Evolutionary conservation across 2,329 filamentous ascomycete species (phyloP).

Genomic region (Trichophyton equinum): DNA sequence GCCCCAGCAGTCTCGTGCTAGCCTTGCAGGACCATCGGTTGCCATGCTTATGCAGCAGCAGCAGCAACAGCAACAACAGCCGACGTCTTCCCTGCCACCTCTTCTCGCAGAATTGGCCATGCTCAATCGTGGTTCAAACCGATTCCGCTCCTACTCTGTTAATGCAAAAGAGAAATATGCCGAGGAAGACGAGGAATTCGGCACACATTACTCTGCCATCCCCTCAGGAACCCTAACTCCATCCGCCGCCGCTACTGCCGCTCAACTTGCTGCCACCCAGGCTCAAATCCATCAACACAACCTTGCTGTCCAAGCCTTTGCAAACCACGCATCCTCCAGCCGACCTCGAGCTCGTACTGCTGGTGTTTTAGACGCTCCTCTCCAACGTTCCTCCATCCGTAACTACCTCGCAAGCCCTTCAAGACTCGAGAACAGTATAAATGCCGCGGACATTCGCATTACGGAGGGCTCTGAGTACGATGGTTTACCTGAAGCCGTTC

Average conservation of each 20-base stretch:
- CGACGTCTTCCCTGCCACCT: conserved; percentile 40
- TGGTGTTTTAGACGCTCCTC: conserved; percentile 72
- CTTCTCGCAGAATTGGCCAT: conserved; percentile 65
- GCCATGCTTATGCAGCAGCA: conserved; percentile 40
- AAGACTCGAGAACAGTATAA: conserved; percentile 63
- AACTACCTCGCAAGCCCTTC: conserved; percentile 67
- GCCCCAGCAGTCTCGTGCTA: conserved; percentile 65
- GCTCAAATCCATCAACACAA: conserved; percentile 78
- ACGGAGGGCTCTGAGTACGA: conserved; percentile 67
- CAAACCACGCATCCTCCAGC: conserved; percentile 66
- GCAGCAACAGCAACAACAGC: conserved; percentile 36
- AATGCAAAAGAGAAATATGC: conserved; percentile 98
- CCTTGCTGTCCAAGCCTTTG: conserved; percentile 82
- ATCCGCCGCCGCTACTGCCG: conserved; percentile 43
- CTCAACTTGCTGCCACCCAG: conserved; percentile 48
- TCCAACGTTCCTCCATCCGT: conserved; percentile 50
- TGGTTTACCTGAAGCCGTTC: conserved; percentile 68
- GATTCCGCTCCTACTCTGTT: conserved; percentile 94
- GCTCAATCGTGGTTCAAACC: conserved; percentile 64
- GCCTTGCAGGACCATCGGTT: conserved; percentile 50
- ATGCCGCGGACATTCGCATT: conserved; percentile 60
- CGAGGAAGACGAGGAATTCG: conserved; percentile 69
- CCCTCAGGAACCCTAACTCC: conserved; percentile 51
- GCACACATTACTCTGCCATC: conserved; percentile 44
- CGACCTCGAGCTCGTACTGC: conserved; percentile 83